phyloP scores from a whole-genome alignment of 202 grass and related monocot genomes.

The Cymbopogon flexuosus region DNA sequence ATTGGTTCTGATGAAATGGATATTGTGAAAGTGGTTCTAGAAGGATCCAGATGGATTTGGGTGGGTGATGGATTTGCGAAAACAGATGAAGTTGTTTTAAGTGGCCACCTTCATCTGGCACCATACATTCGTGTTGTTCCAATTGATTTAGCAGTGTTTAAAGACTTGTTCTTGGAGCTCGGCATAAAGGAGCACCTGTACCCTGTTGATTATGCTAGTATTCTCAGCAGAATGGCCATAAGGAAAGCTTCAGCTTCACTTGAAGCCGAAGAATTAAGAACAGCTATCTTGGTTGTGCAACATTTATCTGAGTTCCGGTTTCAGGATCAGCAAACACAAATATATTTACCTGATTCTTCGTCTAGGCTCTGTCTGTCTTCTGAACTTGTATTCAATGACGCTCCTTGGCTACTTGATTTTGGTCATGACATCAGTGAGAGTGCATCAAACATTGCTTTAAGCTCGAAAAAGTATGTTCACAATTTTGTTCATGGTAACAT shows the following conservation, averaged over 20 bases:
- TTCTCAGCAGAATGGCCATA: constrained; percentile 73
- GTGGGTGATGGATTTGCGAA: constrained; percentile 92
- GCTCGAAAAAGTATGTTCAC: constrained; percentile 59
- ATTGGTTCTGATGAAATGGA: constrained; percentile 98
- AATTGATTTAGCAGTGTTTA: constrained; percentile 93
- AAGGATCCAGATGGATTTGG: constrained; percentile 97
- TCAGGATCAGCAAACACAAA: constrained; percentile 72
- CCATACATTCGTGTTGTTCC: constrained; percentile 96
- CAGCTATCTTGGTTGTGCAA: constrained; percentile 70
- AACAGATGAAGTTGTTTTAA: constrained; percentile 88
- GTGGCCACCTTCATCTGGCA: constrained; percentile 82
- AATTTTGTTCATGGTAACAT: constrained; percentile 99
- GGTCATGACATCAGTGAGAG: constrained; percentile 44
- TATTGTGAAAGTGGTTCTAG: constrained; percentile 88
- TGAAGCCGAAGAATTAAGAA: constrained; percentile 72
- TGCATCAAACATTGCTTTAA: constrained; percentile 53
- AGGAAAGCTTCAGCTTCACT: constrained; percentile 68
- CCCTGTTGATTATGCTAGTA: constrained; percentile 80
- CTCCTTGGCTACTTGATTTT: constrained; percentile 85
- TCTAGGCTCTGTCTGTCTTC: constrained; percentile 77
- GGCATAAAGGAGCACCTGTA: constrained; percentile 78
- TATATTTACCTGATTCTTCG: constrained; percentile 88
- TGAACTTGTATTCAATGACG: constrained; percentile 94
- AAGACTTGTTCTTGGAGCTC: constrained; percentile 86
- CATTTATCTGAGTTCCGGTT: constrained; percentile 80